Percentiles rank a stretch among this genome's conserved stretches.
phyloP scores from a whole-genome alignment of 2,329 filamentous ascomycete genomes.

The Cladosporium cucumerinum region DNA sequence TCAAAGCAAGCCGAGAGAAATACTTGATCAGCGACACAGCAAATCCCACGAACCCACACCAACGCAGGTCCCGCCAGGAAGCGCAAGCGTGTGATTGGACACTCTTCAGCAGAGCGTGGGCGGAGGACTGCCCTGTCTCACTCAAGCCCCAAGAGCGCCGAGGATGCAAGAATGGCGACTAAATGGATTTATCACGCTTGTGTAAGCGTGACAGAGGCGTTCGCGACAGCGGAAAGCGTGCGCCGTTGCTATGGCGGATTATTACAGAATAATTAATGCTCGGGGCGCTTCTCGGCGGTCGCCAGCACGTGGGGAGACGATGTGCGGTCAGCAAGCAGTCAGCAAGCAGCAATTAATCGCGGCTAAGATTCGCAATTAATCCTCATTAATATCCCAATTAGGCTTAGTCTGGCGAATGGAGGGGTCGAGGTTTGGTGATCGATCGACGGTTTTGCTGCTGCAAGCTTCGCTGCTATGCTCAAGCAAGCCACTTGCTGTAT shows the following conservation, averaged over 20 bases:
- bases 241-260: constrained; percentile 11
- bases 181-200: constrained; percentile 15
- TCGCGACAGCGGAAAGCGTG: neutral
- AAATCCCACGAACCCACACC: neutral
- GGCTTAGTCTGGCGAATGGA: neutral
- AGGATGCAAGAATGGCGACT: neutral
- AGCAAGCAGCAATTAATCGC: neutral
- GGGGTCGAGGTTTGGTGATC: constrained; percentile 1
- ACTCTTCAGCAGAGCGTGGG: neutral
- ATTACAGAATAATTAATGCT: neutral
- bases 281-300: neutral
- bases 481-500: neutral
- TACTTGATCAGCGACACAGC: neutral
- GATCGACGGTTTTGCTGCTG: neutral
- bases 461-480: neutral
- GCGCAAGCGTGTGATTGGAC: neutral
- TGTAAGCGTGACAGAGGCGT: constrained; percentile 11
- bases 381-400: neutral
- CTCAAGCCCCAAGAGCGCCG: neutral
- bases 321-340: constrained; percentile 5
- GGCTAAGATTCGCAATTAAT: neutral
- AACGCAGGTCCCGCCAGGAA: neutral
- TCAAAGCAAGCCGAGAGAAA: neutral
- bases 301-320: neutral
- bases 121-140: neutral